These are phyloP conservation scores for Ophiostoma perfectum DNA, from an alignment of 2,329 filamentous ascomycete species.

Conservation along the genomic window DNA sequence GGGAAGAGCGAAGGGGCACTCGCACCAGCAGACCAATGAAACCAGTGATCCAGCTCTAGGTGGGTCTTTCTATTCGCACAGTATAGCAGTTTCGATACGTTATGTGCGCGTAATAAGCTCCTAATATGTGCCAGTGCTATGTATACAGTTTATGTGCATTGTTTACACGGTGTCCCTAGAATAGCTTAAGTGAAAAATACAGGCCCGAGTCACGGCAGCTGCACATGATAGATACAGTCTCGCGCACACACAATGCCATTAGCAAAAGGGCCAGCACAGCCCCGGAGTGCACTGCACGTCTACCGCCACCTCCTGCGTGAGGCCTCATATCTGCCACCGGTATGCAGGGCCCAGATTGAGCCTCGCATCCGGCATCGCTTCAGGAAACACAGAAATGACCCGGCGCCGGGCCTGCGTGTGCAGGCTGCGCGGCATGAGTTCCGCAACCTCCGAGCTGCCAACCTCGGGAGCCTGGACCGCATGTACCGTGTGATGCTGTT, in stretches of 20 bases:
- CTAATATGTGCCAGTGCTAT: neutral
- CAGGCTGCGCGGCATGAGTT: constrained; percentile 41
- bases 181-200: no score
- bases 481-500: constrained; percentile 45
- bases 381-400: constrained; percentile 35
- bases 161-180: neutral
- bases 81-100: neutral
- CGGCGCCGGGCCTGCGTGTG: constrained; percentile 31
- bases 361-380: constrained; percentile 44
- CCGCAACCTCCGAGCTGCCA: constrained; percentile 48
- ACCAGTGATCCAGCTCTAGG: neutral
- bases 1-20: constrained; percentile 3
- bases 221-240: neutral
- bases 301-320: constrained; percentile 59
- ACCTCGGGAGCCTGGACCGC: constrained; percentile 43
- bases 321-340: constrained; percentile 52
- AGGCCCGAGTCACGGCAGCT: neutral
- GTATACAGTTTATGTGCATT: neutral
- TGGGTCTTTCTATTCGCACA: neutral
- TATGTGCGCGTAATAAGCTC: neutral
- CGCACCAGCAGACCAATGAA: neutral
- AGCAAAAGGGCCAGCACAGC: neutral
- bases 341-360: constrained; percentile 43
- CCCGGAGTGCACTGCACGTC: constrained; percentile 38
- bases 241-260: constrained; percentile 6